phyloP scores from a whole-genome alignment of 768 basidiomycete species.

The Rhodotorula diobovata region DNA sequence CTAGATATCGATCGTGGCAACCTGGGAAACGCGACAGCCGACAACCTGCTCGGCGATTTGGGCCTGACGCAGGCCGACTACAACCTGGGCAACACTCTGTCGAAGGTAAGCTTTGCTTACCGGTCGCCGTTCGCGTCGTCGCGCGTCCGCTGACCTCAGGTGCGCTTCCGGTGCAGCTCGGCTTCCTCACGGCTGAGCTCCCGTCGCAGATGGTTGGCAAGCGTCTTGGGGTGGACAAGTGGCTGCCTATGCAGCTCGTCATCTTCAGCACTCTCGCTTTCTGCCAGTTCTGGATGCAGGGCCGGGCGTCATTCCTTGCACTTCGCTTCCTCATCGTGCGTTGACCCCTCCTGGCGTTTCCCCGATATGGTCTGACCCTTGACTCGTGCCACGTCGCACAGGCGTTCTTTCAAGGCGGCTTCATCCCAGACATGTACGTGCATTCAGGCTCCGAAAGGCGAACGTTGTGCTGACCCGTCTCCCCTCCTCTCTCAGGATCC shows the following conservation, averaged over 20 bases:
- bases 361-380: too few species aligned
- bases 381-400: too few species aligned
- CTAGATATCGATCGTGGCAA: slow-evolving; percentile 19
- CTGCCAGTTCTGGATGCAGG: slow-evolving; percentile 43
- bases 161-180: neutral
- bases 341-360: too few species aligned
- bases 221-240: slow-evolving; percentile 45
- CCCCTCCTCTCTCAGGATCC: too few species aligned
- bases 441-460: neutral
- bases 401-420: neutral
- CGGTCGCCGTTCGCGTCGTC: too few species aligned
- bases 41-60: slow-evolving; percentile 46
- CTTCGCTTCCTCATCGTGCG: slow-evolving; percentile 41
- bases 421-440: slow-evolving; percentile 35
- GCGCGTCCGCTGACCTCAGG: neutral
- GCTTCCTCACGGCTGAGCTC: slow-evolving; percentile 41
- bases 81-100: slow-evolving; percentile 46
- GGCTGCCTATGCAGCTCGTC: slow-evolving; percentile 42
- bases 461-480: neutral
- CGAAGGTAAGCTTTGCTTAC: neutral
- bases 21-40: slow-evolving; percentile 37
- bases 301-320: slow-evolving; percentile 42
- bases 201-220: slow-evolving; percentile 46
- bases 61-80: slow-evolving; percentile 46
- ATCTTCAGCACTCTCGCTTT: neutral